These are phyloP conservation scores for Tranzscheliella williamsii DNA, from an alignment of 1,284 basidiomycete species.

Conservation along the genomic window DNA sequence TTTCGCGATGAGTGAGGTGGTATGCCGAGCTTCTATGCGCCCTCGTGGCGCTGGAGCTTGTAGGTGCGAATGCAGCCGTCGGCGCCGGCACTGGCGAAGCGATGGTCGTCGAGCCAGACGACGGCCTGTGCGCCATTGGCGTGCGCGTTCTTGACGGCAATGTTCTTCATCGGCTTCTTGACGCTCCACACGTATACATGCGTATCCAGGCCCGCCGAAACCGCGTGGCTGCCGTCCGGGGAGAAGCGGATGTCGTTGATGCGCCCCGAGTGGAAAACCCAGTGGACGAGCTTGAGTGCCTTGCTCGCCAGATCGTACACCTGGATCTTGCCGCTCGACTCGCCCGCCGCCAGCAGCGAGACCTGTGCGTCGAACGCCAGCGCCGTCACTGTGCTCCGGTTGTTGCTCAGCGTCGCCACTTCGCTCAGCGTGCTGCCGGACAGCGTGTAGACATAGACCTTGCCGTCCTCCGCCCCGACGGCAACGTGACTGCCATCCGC, in stretches of 20 bases:
- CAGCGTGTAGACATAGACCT: constrained; percentile 45
- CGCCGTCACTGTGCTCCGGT: constrained; percentile 67
- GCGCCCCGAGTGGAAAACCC: constrained; percentile 85
- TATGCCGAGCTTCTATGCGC: too few species aligned
- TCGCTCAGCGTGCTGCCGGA: constrained; percentile 5
- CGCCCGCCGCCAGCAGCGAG: constrained; percentile 68
- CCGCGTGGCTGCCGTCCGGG: constrained; percentile 73
- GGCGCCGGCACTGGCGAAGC: constrained; percentile 75
- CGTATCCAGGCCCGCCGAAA: constrained; percentile 69
- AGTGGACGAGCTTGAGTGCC: constrained; percentile 62
- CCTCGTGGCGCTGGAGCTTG: constrained; percentile 17
- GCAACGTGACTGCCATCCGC: constrained; percentile 67
- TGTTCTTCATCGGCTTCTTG: constrained; percentile 74
- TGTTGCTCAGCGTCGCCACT: constrained; percentile 68
- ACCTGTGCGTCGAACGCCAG: constrained; percentile 82
- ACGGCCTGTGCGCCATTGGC: constrained; percentile 68
- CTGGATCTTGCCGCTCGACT: constrained; percentile 79
- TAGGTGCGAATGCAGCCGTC: constrained; percentile 66
- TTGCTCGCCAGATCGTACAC: constrained; percentile 70
- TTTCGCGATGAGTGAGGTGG: too few species aligned
- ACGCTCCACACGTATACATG: constrained; percentile 88
- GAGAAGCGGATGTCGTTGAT: constrained; percentile 81
- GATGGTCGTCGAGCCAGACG: constrained; percentile 72
- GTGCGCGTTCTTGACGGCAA: constrained; percentile 70
- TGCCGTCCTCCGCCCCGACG: constrained; percentile 68